Base-by-base conservation (phyloP, 805 yeast genomes). In the Vanderwaltozyma verrucispora region DNA sequence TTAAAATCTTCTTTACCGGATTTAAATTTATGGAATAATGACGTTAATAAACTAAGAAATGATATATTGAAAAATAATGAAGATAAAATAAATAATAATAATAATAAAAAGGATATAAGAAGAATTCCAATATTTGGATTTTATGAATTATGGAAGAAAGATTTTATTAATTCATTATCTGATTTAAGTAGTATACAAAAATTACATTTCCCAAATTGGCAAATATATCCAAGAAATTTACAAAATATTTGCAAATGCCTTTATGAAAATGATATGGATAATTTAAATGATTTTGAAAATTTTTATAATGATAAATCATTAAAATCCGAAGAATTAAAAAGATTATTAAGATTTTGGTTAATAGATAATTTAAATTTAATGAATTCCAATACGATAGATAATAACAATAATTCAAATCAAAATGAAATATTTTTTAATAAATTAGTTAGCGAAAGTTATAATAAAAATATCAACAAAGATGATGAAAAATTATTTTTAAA, bases 171-270 rank as follows among this genome's bases (percentile, higher is more conserved):
- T 11, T 29, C 45, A 3, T 33, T 46, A 15, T 30, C 38, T 15
- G 43, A 42, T 24, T 35, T 48, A 15, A 40, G 34, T 28, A 43
- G 40, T 23, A 30, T 49, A 4, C 54, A 50, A 39, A 48, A 51
- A 25, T 50, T 50, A 17, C 46, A 44, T 30, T 35, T 54, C 25
- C 62, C 62, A 8, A 48, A 49, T 29, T 55, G 57, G 53, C 30
- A 39, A 19, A 16, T 34, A 16, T 57, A 46, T 30, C 61, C 60
- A n/a, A 25, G 15, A 11, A 28, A 37, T 6, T 38, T 54, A 16
- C 41, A 48, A 26, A 32, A 30, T 13, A 21, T 52, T 3, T 50
- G 56, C 33, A 30, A 44, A 27, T 30, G 30, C 20, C 37, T 57
- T 14, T 43, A 50, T 36, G 32, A 39, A 2, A 51, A 43, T 33